A percentile compares a stretch with the other conserved stretches of the same genome.
Conservation (phyloP, 1,284 basidiomycete genomes). For the Cryptococcus amylolentus region DNA sequence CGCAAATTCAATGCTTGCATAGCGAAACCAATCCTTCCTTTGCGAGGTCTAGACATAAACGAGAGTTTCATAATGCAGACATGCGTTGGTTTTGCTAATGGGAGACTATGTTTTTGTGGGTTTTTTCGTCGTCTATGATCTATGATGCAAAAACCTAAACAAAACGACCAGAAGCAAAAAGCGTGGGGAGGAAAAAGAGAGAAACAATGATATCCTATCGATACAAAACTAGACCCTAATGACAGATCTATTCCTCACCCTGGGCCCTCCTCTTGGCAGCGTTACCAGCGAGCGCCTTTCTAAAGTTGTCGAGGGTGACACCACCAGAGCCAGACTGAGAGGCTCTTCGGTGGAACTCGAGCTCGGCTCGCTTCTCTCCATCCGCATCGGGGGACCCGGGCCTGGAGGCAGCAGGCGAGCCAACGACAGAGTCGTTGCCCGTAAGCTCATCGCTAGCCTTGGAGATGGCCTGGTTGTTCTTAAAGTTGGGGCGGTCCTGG, state of each 20-base stretch:
- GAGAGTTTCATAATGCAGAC: too few species aligned
- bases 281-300: slow-evolving; percentile 45
- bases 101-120: background rate
- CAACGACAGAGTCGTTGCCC: slow-evolving; percentile 48
- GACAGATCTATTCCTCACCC: background rate
- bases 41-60: too few species aligned
- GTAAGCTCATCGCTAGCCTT: slow-evolving; percentile 44
- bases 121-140: too few species aligned
- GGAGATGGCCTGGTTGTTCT: slow-evolving; percentile 16
- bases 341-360: slow-evolving; percentile 15
- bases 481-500: background rate
- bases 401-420: slow-evolving; percentile 36
- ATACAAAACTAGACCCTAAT: background rate
- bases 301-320: slow-evolving; percentile 48
- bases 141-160: too few species aligned
- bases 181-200: too few species aligned
- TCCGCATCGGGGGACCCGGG: slow-evolving; percentile 37
- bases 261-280: slow-evolving; percentile 28
- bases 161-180: too few species aligned
- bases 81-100: too few species aligned
- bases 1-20: too few species aligned
- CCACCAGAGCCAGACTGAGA: slow-evolving; percentile 30
- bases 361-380: slow-evolving; percentile 17
- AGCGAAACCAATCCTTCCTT: too few species aligned
- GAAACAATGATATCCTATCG: too few species aligned